Conservation (phyloP, 441 rosid genomes). For the Adansonia madagascariensis region DNA sequence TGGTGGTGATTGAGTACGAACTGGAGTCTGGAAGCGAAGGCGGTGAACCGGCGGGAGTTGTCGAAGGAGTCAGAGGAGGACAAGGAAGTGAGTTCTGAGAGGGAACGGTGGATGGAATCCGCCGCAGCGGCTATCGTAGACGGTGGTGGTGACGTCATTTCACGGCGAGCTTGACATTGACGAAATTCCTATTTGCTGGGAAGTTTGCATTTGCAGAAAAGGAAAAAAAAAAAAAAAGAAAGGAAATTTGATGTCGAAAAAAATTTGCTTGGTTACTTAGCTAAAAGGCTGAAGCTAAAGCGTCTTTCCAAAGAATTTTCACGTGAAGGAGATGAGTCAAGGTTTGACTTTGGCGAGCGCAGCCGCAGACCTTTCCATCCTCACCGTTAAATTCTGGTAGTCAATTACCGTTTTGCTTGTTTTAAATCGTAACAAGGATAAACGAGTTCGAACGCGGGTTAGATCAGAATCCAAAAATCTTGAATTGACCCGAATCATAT, state of each 20-base stretch:
- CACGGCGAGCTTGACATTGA: neutral
- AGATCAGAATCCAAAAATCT: neutral
- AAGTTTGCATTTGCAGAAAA: neutral
- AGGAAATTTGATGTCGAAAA: neutral
- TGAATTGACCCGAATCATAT: neutral
- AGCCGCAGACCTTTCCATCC: neutral
- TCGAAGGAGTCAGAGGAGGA: constrained; percentile 31
- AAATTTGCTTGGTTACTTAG: neutral
- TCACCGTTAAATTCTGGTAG: neutral
- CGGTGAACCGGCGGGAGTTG: constrained; percentile 37
- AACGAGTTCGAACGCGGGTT: neutral
- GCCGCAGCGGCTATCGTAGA: constrained; percentile 29
- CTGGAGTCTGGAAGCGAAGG: constrained; percentile 35
- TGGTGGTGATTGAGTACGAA: constrained; percentile 28
- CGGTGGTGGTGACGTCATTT: constrained; percentile 31
- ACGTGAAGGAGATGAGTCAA: neutral
- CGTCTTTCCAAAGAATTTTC: neutral
- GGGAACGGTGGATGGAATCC: constrained; percentile 38
- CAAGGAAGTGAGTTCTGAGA: constrained; percentile 29
- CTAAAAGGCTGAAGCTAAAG: neutral
- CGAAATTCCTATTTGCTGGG: neutral
- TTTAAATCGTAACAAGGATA: no score
- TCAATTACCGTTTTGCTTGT: neutral
- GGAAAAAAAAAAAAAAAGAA: neutral
- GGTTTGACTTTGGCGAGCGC: neutral